Evolutionary conservation across 257 asterid genomes (phyloP).

Genomic region (Ilex aquifolium): DNA sequence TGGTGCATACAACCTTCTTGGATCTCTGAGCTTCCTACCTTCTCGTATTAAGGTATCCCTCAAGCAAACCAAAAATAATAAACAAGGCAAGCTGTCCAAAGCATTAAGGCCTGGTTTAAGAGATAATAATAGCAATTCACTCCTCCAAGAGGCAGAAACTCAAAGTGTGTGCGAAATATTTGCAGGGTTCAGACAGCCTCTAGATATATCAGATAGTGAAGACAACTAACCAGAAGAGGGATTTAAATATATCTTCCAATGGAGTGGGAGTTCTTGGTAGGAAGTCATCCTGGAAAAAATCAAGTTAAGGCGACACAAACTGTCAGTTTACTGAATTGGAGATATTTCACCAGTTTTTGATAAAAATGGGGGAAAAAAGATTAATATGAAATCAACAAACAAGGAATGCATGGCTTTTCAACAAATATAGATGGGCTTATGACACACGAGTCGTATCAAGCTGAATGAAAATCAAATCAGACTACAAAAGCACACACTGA

Average conservation of each 20-base stretch:
- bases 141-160: conserved; percentile 19
- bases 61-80: conserved; percentile 75
- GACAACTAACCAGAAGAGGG: conserved; percentile 79
- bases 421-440: too few relatives aligned
- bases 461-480: too few relatives aligned
- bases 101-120: conserved; percentile 49
- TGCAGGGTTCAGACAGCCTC: conserved; percentile 9
- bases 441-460: too few relatives aligned
- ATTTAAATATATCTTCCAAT: conserved; percentile 83
- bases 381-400: too few relatives aligned
- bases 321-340: too few relatives aligned
- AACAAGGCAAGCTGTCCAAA: conserved; percentile 97
- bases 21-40: conserved; percentile 90
- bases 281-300: conserved; percentile 74
- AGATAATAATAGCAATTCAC: conserved; percentile 23
- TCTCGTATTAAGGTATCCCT: conserved; percentile 95
- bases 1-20: conserved; percentile 88
- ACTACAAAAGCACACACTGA: too few relatives aligned
- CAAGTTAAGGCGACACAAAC: not conserved
- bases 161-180: not conserved
- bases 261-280: conserved; percentile 95
- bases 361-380: too few relatives aligned
- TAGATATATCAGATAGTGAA: conserved; percentile 4
- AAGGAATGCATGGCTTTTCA: too few relatives aligned
- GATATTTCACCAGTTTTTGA: too few relatives aligned